phyloP scores from a whole-genome alignment of 2,329 filamentous ascomycete species.

The Aspergillus pseudotamarii region DNA sequence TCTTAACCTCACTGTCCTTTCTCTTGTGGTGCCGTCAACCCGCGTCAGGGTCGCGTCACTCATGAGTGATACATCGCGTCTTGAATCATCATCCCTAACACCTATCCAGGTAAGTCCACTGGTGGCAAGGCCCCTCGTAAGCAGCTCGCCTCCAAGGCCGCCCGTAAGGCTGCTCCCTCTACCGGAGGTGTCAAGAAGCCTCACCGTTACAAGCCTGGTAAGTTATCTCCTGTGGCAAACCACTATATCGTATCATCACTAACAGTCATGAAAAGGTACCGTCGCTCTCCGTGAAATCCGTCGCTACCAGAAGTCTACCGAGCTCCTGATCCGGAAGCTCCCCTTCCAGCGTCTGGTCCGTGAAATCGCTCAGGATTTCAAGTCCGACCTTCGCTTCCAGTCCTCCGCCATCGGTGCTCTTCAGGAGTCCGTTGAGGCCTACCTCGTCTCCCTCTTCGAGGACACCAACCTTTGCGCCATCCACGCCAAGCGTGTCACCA shows the following conservation, averaged over 20 bases:
- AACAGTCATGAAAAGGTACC: conserved; percentile 59
- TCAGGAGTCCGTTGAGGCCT: conserved; percentile 98
- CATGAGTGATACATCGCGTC: conserved; percentile 16
- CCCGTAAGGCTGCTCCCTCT: conserved; percentile 95
- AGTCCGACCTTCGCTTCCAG: conserved; percentile 96
- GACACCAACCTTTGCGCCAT: conserved; percentile 98
- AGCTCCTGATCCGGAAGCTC: conserved; percentile 94
- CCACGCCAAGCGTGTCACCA: conserved; percentile 99
- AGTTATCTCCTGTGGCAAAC: conserved; percentile 22
- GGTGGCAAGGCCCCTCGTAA: conserved; percentile 78
- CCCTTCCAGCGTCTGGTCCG: conserved; percentile 97
- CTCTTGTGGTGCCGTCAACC: conserved; percentile 17
- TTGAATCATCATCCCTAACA: conserved; percentile 32
- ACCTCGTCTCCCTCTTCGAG: conserved; percentile 97
- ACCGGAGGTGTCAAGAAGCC: conserved; percentile 98
- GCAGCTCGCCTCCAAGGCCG: conserved; percentile 99
- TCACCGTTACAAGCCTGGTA: conserved; percentile 83
- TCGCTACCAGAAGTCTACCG: conserved; percentile 96
- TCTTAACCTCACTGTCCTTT: conserved; percentile 29
- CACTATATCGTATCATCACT: conserved; percentile 17
- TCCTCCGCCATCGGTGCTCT: conserved; percentile 95
- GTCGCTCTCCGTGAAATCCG: conserved; percentile 98
- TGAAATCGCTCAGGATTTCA: conserved; percentile 96
- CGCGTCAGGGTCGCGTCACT: conserved; percentile 23
- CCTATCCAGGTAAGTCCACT: conserved; percentile 67